Evolutionary conservation across 2,329 filamentous ascomycete species (phyloP).

Genomic region (Xylariaceae sp.): DNA sequence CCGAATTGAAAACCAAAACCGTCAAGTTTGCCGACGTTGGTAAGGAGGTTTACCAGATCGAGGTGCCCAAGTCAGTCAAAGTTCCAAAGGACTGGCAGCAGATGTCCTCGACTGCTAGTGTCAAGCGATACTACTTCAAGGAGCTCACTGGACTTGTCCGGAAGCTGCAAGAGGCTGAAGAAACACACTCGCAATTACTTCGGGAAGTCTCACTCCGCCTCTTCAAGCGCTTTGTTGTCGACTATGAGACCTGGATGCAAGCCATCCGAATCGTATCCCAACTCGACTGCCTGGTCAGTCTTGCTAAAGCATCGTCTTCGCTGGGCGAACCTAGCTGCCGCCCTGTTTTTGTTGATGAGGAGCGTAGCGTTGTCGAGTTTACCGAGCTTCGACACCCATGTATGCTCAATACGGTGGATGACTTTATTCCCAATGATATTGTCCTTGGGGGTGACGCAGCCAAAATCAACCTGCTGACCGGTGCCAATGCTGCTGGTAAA

Average conservation of each 20-base stretch:
- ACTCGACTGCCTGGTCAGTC: slow-evolving; percentile 88
- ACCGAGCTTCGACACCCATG: slow-evolving; percentile 90
- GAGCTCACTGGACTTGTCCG: slow-evolving; percentile 79
- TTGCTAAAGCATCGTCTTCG: slow-evolving; percentile 80
- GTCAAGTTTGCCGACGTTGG: slow-evolving; percentile 79
- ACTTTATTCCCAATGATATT: slow-evolving; percentile 96
- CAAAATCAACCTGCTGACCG: slow-evolving; percentile 88
- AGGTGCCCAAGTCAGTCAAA: slow-evolving; percentile 78
- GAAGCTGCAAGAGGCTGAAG: slow-evolving; percentile 86
- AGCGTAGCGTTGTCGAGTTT: slow-evolving; percentile 85
- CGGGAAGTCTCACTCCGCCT: slow-evolving; percentile 81
- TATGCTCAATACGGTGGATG: slow-evolving; percentile 80
- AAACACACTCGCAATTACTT: slow-evolving; percentile 85
- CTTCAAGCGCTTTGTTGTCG: slow-evolving; percentile 79
- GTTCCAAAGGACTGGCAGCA: slow-evolving; percentile 88
- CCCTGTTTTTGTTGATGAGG: slow-evolving; percentile 77
- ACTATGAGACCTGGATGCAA: slow-evolving; percentile 79
- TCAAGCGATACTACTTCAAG: slow-evolving; percentile 90
- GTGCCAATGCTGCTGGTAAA: slow-evolving; percentile 95
- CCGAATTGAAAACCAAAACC: slow-evolving; percentile 66
- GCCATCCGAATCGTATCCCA: slow-evolving; percentile 89
- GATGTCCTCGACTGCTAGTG: slow-evolving; percentile 86
- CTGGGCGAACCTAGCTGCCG: slow-evolving; percentile 84
- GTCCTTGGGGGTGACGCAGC: slow-evolving; percentile 72
- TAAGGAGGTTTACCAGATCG: slow-evolving; percentile 95